Conservation (phyloP, 768 basidiomycete genomes). For the Suillus subalutaceus region DNA sequence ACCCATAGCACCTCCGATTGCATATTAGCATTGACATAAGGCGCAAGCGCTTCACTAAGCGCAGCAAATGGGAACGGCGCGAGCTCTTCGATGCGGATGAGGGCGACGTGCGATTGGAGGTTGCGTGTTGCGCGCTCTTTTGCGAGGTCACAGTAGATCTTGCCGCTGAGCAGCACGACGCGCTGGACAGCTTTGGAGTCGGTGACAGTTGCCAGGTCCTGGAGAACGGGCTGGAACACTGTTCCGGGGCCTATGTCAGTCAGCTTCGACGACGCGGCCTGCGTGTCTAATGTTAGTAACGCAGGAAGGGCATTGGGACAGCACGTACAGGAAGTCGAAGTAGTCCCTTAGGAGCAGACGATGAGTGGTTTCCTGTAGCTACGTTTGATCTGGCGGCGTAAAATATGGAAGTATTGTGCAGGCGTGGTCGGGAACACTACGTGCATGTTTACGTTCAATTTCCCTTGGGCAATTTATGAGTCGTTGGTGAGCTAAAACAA, state of each 20-base stretch:
- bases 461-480: constrained; percentile 38
- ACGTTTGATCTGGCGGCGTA: constrained; percentile 82
- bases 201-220: constrained; percentile 43
- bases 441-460: constrained; percentile 76
- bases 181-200: constrained; percentile 47
- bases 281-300: neutral
- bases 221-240: constrained; percentile 68
- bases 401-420: constrained; percentile 90
- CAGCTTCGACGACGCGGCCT: constrained; percentile 77
- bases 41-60: constrained; percentile 47
- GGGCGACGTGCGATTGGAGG: constrained; percentile 55
- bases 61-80: constrained; percentile 82
- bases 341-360: constrained; percentile 80
- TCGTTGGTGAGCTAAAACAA: constrained; percentile 76
- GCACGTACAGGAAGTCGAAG: constrained; percentile 68
- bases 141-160: constrained; percentile 85
- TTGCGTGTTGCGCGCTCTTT: constrained; percentile 61
- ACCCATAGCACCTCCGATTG: constrained; percentile 54
- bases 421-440: constrained; percentile 87
- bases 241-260: constrained; percentile 61
- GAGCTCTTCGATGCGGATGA: constrained; percentile 84
- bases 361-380: constrained; percentile 88
- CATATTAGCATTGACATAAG: constrained; percentile 49
- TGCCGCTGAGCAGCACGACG: constrained; percentile 78
- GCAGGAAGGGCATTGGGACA: neutral